Evolutionary conservation across 441 rosid genomes (phyloP).

Genomic region (Sinapis alba): DNA sequence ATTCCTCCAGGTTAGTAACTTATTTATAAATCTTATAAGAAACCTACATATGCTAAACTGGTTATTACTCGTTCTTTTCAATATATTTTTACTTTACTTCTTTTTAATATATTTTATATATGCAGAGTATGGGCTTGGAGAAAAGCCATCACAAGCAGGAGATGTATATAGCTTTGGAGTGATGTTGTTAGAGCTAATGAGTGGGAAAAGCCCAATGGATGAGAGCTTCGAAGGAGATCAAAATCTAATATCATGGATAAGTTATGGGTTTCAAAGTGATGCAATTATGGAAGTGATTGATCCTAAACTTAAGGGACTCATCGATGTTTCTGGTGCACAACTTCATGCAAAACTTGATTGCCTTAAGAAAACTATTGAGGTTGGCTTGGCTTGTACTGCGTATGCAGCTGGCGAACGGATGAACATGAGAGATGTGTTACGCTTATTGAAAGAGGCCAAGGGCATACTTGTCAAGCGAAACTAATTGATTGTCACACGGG

Average conservation of each 20-base stretch:
- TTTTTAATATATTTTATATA: neutral
- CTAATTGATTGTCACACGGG: too few species aligned
- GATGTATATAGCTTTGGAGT: slow-evolving; percentile 63
- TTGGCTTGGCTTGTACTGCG: slow-evolving; percentile 46
- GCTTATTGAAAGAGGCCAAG: slow-evolving; percentile 35
- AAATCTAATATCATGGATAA: slow-evolving; percentile 45
- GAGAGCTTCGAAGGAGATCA: slow-evolving; percentile 40
- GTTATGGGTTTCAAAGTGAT: slow-evolving; percentile 31
- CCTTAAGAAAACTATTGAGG: slow-evolving; percentile 41
- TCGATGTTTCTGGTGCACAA: slow-evolving; percentile 3
- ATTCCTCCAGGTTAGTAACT: slow-evolving; percentile 56
- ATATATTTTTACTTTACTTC: neutral
- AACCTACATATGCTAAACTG: neutral
- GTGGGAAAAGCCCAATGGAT: slow-evolving; percentile 51
- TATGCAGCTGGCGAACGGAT: slow-evolving; percentile 45
- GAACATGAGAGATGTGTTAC: slow-evolving; percentile 46
- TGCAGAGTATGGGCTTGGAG: slow-evolving; percentile 60
- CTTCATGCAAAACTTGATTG: slow-evolving; percentile 32
- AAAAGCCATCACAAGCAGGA: slow-evolving; percentile 48
- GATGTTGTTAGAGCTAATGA: slow-evolving; percentile 50
- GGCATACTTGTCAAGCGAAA: slow-evolving; percentile 3
- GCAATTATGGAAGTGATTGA: slow-evolving; percentile 35
- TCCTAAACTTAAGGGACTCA: slow-evolving; percentile 41
- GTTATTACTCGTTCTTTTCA: neutral
- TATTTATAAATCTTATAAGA: neutral